Conservation (phyloP, 306 rosid genomes). For the Leucaena leucocephala region DNA sequence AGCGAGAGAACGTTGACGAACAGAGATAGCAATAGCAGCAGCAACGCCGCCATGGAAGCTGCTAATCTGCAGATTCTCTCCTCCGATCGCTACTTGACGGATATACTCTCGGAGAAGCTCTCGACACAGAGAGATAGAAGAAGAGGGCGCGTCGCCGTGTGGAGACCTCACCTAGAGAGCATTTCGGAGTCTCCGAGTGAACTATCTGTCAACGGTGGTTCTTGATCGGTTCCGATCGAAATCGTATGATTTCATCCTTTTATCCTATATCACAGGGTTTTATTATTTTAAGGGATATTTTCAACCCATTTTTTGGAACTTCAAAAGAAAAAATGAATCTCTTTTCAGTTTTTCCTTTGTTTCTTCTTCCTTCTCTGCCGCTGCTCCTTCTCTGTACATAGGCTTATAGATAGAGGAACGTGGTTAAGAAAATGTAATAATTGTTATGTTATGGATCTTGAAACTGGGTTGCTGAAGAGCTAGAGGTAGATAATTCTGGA, state of each 20-base stretch:
- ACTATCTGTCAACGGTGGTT: constrained; percentile 45
- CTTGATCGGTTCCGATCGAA: constrained; percentile 1
- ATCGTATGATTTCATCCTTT: constrained; percentile 32
- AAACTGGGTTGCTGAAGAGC: constrained; percentile 8
- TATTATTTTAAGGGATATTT: constrained; percentile 4
- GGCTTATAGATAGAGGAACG: constrained; percentile 16
- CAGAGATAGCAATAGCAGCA: constrained; percentile 6
- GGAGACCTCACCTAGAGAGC: constrained; percentile 94
- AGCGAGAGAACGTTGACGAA: background rate
- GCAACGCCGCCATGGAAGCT: constrained; percentile 37
- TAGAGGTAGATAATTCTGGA: constrained; percentile 12
- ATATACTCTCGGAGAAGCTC: constrained; percentile 81
- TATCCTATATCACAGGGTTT: constrained; percentile 29
- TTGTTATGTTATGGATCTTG: constrained; percentile 23
- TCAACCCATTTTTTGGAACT: constrained; percentile 32
- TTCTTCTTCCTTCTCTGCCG: background rate
- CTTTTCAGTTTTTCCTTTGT: background rate
- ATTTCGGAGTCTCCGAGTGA: constrained; percentile 79
- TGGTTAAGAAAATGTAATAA: constrained; percentile 18
- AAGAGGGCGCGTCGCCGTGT: constrained; percentile 85
- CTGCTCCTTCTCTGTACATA: constrained; percentile 37
- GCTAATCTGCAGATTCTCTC: constrained; percentile 51
- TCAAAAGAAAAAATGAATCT: background rate
- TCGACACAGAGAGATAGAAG: constrained; percentile 73
- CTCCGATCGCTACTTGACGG: constrained; percentile 75